These are phyloP conservation scores for Fraxinus dipetala DNA, from an alignment of 305 asterid genomes.

Conservation along the genomic window DNA sequence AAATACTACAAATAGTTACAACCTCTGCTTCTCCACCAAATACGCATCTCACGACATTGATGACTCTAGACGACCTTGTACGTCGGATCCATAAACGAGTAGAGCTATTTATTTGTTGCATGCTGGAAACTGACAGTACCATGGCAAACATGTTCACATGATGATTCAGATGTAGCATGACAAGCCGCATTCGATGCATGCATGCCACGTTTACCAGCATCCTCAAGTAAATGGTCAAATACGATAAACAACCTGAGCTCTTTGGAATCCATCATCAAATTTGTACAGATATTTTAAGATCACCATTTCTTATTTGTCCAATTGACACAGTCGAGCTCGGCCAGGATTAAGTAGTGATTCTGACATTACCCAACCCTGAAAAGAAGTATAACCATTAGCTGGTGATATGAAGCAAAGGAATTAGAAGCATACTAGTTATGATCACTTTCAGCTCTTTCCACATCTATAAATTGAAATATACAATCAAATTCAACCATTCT, in stretches of 20 bases:
- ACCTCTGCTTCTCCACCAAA: conserved; percentile 16
- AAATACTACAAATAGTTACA: neutral
- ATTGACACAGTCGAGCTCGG: conserved; percentile 65
- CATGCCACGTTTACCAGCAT: conserved; percentile 2
- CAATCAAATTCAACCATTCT: neutral
- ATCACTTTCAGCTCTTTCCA: neutral
- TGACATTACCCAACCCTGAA: conserved; percentile 96
- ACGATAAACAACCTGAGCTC: conserved; percentile 19
- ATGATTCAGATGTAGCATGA: conserved; percentile 8
- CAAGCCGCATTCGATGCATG: neutral
- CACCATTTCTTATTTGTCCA: conserved; percentile 29
- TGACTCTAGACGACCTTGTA: conserved; percentile 10
- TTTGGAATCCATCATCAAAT: conserved; percentile 14
- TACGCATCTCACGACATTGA: neutral
- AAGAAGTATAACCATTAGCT: conserved; percentile 23
- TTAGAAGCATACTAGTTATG: neutral
- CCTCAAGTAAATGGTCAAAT: conserved; percentile 5
- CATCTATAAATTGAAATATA: neutral
- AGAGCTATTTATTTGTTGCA: neutral
- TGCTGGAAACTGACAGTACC: conserved; percentile 11
- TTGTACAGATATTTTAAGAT: conserved; percentile 6
- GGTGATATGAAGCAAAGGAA: neutral
- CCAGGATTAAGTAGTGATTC: conserved; percentile 92
- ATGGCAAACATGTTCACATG: neutral
- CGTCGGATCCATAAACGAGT: conserved; percentile 2